A percentile compares a stretch with the other conserved stretches of the same genome.
These are phyloP conservation scores for Omphalea diandra DNA, from an alignment of 441 rosid genomes.

Conservation along the genomic window DNA sequence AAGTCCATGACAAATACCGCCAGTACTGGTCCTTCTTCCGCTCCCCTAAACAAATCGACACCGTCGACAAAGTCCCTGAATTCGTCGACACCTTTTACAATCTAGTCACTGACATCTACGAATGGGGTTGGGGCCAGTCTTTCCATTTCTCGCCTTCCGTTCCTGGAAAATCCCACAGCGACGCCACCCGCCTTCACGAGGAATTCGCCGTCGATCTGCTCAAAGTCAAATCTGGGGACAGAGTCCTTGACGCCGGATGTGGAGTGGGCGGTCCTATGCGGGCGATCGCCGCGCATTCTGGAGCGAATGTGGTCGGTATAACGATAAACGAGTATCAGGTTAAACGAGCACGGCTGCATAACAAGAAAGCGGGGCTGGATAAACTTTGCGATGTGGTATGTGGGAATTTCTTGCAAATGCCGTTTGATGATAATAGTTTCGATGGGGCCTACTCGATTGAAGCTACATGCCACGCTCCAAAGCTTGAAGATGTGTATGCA, in stretches of 20 bases:
- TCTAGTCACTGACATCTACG: constrained; percentile 90
- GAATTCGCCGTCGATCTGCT: constrained; percentile 79
- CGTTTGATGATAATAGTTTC: constrained; percentile 62
- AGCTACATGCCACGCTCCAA: constrained; percentile 96
- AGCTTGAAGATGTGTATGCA: constrained; percentile 70
- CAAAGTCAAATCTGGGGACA: constrained; percentile 47
- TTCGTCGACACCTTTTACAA: constrained; percentile 92
- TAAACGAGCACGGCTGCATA: constrained; percentile 69
- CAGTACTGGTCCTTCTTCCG: constrained; percentile 90
- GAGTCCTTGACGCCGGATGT: constrained; percentile 81
- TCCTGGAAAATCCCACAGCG: constrained; percentile 67
- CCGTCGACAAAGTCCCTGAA: constrained; percentile 75
- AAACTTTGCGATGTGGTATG: constrained; percentile 74
- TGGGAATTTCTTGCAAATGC: constrained; percentile 86
- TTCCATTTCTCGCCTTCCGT: constrained; percentile 86
- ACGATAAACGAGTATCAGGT: constrained; percentile 96
- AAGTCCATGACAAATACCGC: constrained; percentile 71
- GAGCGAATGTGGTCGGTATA: constrained; percentile 76
- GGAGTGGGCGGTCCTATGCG: constrained; percentile 98
- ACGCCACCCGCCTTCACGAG: constrained; percentile 82
- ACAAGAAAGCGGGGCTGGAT: constrained; percentile 81
- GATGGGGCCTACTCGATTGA: constrained; percentile 97
- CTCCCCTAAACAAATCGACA: constrained; percentile 77
- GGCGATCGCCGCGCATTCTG: constrained; percentile 84
- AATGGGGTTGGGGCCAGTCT: constrained; percentile 99